Percentiles rank a stretch among this genome's conserved stretches.
These are phyloP conservation scores for Pseudonitzschia pungens DNA, from an alignment of 108 stramenopile genomes.

Conservation along the genomic window DNA sequence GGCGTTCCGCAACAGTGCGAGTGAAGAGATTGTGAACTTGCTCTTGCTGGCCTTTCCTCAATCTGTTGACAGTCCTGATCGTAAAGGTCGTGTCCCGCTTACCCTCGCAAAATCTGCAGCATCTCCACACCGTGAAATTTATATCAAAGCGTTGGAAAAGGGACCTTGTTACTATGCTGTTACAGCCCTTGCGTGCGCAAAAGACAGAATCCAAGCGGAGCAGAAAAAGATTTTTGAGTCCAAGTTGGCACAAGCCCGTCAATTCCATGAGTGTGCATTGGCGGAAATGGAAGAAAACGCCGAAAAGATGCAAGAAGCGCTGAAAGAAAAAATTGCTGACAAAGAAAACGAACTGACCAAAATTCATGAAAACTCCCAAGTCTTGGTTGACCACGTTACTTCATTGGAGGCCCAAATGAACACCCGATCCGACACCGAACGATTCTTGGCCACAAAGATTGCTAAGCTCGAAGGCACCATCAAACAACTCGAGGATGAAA, in stretches of 20 bases:
- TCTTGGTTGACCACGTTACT: slow-evolving; percentile 79
- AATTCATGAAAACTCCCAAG: slow-evolving; percentile 69
- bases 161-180: slow-evolving; percentile 52
- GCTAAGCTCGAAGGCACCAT: slow-evolving; percentile 62
- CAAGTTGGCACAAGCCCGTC: slow-evolving; percentile 18
- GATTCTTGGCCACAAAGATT: slow-evolving; percentile 74
- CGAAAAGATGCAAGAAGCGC: slow-evolving; percentile 25
- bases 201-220: slow-evolving; percentile 34
- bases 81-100: slow-evolving; percentile 85
- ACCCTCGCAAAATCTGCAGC: slow-evolving; percentile 65
- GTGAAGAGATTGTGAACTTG: slow-evolving; percentile 50
- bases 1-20: slow-evolving; percentile 70
- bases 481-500: slow-evolving; percentile 18
- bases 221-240: slow-evolving; percentile 31
- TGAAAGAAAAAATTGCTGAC: slow-evolving; percentile 32
- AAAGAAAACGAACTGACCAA: slow-evolving; percentile 66
- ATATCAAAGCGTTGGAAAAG: slow-evolving; percentile 63
- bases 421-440: slow-evolving; percentile 64
- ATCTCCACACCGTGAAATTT: slow-evolving; percentile 60
- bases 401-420: slow-evolving; percentile 71
- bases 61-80: slow-evolving; percentile 73
- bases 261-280: slow-evolving; percentile 13
- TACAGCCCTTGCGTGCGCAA: slow-evolving; percentile 30
- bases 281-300: slow-evolving; percentile 4
- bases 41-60: slow-evolving; percentile 75